Base-by-base conservation (phyloP, 768 basidiomycete species). In the Crassisporium funariophilum region DNA sequence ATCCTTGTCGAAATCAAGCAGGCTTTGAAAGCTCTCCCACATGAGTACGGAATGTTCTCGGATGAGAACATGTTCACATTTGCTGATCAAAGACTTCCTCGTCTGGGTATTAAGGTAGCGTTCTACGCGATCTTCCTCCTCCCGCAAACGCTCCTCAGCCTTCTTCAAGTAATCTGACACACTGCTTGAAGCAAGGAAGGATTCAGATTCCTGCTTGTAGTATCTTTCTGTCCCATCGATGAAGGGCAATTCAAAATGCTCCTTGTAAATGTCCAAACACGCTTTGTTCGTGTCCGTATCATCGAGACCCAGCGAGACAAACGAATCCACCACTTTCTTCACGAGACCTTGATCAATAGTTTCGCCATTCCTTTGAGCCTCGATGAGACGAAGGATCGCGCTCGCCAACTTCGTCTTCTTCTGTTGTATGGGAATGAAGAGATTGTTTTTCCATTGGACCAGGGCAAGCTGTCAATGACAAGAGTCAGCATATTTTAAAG, bases 41-140 rank as follows among this genome's bases (percentile, higher is more conserved):
- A 99, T 88, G 35, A 85, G 68, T 49, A 83, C 79, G 37, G 85
- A 75, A 61, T 95, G 94, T 54, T 87, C 86, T 47, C 87, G 81
- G 58, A 99, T 94, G 54, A 99, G 84, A 20, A 91, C 88, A 52
- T 88, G 82, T 65, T 99, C 95, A 74, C 95, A 98, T 70, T 83
- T 86, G 61, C 68, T 78, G 65, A 89, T 77, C 50, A 90, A 76
- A 22, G 82, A 76, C 64, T 91, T 93, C 60, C 90, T 81, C 15
- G 95, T 97, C 48, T 84, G 84, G 5, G 87, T 86, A 68, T 95
- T 88, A 35, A 99, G 77, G 67, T 97, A 98, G 41, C 91, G 79
- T 63, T 97, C 95, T 16, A 98, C 92, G 17, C 95, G 83, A 61
- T 95, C 91, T 66, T 95, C 92, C 60, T 99, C 95, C 67, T 99